Evolutionary conservation across 108 stramenopile genomes (phyloP).

Genomic region (Craspedostauros australis): DNA sequence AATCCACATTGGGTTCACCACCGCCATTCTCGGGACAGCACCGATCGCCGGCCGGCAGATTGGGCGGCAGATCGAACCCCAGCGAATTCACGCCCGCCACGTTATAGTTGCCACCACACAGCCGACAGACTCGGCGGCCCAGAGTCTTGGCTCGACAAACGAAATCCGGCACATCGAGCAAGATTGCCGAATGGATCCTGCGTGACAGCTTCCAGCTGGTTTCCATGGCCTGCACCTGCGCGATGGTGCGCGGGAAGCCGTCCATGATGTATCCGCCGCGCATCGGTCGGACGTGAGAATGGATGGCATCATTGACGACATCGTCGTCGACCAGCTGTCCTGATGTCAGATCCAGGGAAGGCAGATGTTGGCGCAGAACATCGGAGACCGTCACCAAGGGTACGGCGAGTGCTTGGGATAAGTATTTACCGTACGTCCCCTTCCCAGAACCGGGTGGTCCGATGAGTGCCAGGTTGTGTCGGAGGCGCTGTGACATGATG

Average conservation of each 20-base stretch:
- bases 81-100: constrained; percentile 46
- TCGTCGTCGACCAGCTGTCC: constrained; percentile 59
- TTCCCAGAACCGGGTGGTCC: constrained; percentile 67
- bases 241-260: constrained; percentile 68
- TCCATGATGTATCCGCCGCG: constrained; percentile 48
- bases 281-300: neutral
- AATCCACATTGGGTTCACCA: constrained; percentile 32
- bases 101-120: constrained; percentile 54
- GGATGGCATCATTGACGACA: constrained; percentile 41
- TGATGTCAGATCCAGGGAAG: constrained; percentile 27
- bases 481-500: too few species aligned
- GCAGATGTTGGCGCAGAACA: constrained; percentile 35
- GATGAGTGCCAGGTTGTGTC: constrained; percentile 33
- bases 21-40: neutral
- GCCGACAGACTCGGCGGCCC: constrained; percentile 60
- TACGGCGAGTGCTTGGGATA: constrained; percentile 24
- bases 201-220: constrained; percentile 36
- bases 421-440: constrained; percentile 42
- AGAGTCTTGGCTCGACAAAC: constrained; percentile 64
- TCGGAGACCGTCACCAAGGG: constrained; percentile 59
- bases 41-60: constrained; percentile 49
- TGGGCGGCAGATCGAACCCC: constrained; percentile 61
- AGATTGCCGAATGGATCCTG: constrained; percentile 36
- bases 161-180: constrained; percentile 64
- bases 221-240: constrained; percentile 48